Evolutionary conservation across 331 rosid species (phyloP).

Genomic region (Telfairia occidentalis): DNA sequence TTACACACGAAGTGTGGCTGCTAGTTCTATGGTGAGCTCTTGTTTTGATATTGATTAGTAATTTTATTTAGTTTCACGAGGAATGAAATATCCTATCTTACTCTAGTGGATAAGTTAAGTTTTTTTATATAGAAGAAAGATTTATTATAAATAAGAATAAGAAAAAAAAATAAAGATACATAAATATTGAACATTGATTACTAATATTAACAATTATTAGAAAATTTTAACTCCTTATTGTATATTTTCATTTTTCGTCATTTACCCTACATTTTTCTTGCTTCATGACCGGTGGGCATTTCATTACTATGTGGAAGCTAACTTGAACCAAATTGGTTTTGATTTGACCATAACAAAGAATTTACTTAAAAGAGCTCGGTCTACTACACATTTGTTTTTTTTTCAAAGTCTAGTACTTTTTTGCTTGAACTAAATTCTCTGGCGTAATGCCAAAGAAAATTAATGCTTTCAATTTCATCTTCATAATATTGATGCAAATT

Average conservation of each 20-base stretch:
- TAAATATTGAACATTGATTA: neutral
- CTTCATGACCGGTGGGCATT: neutral
- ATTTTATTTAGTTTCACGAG: neutral
- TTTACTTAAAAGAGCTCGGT: neutral
- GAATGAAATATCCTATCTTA: neutral
- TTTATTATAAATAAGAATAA: neutral
- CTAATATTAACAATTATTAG: neutral
- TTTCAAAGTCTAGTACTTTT: neutral
- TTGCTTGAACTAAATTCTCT: neutral
- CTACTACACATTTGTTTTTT: neutral
- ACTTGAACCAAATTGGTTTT: neutral
- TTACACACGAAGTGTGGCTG: slow-evolving; percentile 79
- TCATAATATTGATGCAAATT: neutral
- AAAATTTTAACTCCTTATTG: neutral
- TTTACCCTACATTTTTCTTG: neutral
- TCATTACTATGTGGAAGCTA: neutral
- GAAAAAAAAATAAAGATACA: neutral
- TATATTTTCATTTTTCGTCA: neutral
- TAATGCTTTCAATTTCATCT: neutral
- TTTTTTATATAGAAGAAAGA: neutral
- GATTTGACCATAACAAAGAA: neutral
- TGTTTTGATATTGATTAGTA: neutral
- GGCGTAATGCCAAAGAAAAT: neutral
- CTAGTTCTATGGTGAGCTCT: slow-evolving; percentile 79
- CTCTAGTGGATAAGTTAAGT: neutral